These are phyloP conservation scores for Clavaria fumosa DNA, from an alignment of 768 basidiomycete species.

Conservation along the genomic window DNA sequence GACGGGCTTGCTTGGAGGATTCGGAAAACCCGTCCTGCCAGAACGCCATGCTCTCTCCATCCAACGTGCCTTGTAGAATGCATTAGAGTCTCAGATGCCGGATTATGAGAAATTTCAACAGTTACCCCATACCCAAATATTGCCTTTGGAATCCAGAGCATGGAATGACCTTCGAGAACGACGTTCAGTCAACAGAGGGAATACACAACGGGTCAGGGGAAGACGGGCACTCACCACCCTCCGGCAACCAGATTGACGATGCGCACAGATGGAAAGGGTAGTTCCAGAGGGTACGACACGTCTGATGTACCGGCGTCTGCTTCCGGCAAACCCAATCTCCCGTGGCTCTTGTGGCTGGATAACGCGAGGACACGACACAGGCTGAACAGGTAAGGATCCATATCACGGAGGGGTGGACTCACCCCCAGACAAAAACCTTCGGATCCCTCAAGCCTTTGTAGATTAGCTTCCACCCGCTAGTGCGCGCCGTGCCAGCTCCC, in stretches of 20 bases:
- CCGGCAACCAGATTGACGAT: constrained; percentile 66
- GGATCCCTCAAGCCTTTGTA: constrained; percentile 53
- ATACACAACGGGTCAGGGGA: constrained; percentile 1
- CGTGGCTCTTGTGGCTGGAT: constrained; percentile 41
- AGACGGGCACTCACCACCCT: constrained; percentile 46
- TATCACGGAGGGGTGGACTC: constrained; percentile 12
- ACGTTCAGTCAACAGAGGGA: constrained; percentile 2
- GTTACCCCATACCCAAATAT: constrained; percentile 69
- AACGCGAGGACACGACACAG: constrained; percentile 2
- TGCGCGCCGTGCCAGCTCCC: constrained; percentile 53
- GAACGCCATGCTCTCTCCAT: constrained; percentile 28
- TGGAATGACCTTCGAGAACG: constrained; percentile 58
- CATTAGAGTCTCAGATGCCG: constrained; percentile 2
- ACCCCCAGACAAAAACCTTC: constrained; percentile 41
- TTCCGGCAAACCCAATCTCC: constrained; percentile 42
- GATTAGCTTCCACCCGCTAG: constrained; percentile 65
- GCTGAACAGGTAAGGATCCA: too few species aligned
- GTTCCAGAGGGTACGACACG: constrained; percentile 49
- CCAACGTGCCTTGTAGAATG: constrained; percentile 36
- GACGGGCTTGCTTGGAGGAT: constrained; percentile 30
- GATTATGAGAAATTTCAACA: neutral
- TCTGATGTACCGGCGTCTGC: constrained; percentile 20
- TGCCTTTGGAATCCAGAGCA: constrained; percentile 62
- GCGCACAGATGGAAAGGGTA: constrained; percentile 42
- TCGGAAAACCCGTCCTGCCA: constrained; percentile 41